Evolutionary conservation across 2,329 filamentous ascomycete genomes (phyloP), one percentile per base, ranked within the genome.

Genomic region (Venturiaceae sp.): DNA sequence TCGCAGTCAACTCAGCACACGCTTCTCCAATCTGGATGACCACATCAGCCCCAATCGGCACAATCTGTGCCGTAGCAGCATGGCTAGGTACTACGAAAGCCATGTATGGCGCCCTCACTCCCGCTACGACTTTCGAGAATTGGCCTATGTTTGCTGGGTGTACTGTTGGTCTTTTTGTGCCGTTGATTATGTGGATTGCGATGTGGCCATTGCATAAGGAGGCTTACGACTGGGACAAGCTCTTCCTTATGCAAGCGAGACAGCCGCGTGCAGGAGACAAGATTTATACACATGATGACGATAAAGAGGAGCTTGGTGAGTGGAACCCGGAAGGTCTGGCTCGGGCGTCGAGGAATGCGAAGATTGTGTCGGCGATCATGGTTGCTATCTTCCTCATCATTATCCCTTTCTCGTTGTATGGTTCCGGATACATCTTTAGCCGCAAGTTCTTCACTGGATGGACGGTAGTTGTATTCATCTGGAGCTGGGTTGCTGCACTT

Each of bases 61-160:
- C 57, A 2, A 58, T 54, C 9, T 39, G 26, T 39, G 57, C 30
- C 16, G 8, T 58, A 9, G 57, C 50, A 5, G 57, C 57, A 14
- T 54, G 57, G 57, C 57, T 58, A 13, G 57, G 57, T 5, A 54
- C 50, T 1, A 54, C 57, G 6, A 58, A 58, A 19, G 57, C 47
- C 21, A 55, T 58, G 46, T 58, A 52, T 28, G 57, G 50, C 7
- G 23, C 23, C 16, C 34, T 58, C 47, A 54, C 53, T 3, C 33
- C 53, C 28, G 33, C 30, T 2, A 54, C 57, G 14, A 58, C 57
- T 14, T 58, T 54, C 57, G 57, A 58, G 46, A 58, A 58, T 32
- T 58, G 47, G 57, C 32, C 30, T n/a, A 58, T 58, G 57, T 55
- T 58, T 37, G 57, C 57, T 30, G 57, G 57, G 28, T 58, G 46